Base-by-base conservation (phyloP, 192 early-diverging fungal genomes). In the Gigaspora rosea region DNA sequence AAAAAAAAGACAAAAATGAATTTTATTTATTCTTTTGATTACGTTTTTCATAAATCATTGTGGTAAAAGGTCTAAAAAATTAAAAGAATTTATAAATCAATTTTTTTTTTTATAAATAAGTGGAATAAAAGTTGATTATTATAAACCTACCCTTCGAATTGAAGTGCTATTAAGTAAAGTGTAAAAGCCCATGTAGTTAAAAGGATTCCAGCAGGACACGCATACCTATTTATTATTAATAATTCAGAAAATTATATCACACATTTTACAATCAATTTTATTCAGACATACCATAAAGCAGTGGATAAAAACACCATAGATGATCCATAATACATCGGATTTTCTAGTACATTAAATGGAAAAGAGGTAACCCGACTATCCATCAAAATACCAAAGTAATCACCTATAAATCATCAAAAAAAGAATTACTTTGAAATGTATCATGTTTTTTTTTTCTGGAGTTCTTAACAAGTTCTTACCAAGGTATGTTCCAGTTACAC, bases 281-380 rank as follows among this genome's bases (percentile, higher is more conserved):
- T 27, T 27, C 27, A 75, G 32, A 80, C 87, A 49, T 90, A 88
- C 94, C 92, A 95, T 71, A 97, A 82, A 49, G 96, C 91, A 47
- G 90, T 90, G 56, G 90, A 92, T 15, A 96, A 71, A 82, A 97
- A 97, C 64, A 88, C 91, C 83, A 96, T 81, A 11, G 94, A 94
- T 8, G 95, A 95, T 41, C 96, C 96, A 66, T 88, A 88, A 79
- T 97, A 97, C 96, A 97, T 97, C n/a, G 96, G 96, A 84, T 97
- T 94, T 10, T 94, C 93, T 36, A 92, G 85, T 22, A 95, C 90
- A 79, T 93, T 97, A 87, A 97, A 97, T 7, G 96, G 96, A 80
- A 97, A 96, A 13, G 90, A 91, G 0, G 92, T 95, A 51, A 97
- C 92, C 27, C 92, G 89, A 75, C 89, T 85, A 16, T 91, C 86